Evolutionary conservation across 208 protist species (phyloP).

Genomic region (Angomonas ambiguus): DNA sequence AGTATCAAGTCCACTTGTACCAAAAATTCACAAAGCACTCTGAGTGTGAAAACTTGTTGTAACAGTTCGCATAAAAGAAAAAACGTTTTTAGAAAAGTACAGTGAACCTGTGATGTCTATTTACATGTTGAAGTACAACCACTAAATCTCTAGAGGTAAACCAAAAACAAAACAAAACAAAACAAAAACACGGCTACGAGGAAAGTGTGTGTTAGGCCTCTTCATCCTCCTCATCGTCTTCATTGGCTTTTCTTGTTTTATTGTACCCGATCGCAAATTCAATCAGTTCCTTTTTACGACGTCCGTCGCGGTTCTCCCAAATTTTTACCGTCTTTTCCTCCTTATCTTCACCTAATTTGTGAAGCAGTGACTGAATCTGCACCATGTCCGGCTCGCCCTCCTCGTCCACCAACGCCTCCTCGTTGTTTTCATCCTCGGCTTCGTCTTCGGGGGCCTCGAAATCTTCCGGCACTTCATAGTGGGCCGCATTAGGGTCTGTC

Average conservation of each 20-base stretch:
- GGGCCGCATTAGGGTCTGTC: constrained; percentile 15
- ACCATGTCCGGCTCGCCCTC: constrained; percentile 59
- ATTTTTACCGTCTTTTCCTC: constrained; percentile 69
- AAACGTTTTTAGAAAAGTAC: no score
- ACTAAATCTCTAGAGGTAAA: background rate
- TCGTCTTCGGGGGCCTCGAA: constrained; percentile 75
- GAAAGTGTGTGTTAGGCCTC: constrained; percentile 7
- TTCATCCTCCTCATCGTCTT: constrained; percentile 19
- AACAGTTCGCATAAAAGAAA: background rate
- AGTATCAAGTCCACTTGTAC: no score
- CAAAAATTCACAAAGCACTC: constrained; percentile 4
- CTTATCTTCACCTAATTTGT: constrained; percentile 56
- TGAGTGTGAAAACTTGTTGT: no score
- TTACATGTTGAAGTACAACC: background rate
- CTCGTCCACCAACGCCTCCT: constrained; percentile 63
- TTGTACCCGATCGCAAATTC: constrained; percentile 33
- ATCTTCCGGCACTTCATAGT: constrained; percentile 29
- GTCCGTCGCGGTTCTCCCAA: constrained; percentile 59
- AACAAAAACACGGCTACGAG: constrained; percentile 7
- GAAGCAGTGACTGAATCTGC: constrained; percentile 40
- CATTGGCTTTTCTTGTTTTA: constrained; percentile 54
- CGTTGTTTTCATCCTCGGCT: constrained; percentile 56
- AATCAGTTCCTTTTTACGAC: constrained; percentile 34
- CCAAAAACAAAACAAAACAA: background rate
- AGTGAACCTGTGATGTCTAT: background rate